Evolutionary conservation across 2,329 filamentous ascomycete genomes (phyloP).

Genomic region (Albifimbria verrucaria): DNA sequence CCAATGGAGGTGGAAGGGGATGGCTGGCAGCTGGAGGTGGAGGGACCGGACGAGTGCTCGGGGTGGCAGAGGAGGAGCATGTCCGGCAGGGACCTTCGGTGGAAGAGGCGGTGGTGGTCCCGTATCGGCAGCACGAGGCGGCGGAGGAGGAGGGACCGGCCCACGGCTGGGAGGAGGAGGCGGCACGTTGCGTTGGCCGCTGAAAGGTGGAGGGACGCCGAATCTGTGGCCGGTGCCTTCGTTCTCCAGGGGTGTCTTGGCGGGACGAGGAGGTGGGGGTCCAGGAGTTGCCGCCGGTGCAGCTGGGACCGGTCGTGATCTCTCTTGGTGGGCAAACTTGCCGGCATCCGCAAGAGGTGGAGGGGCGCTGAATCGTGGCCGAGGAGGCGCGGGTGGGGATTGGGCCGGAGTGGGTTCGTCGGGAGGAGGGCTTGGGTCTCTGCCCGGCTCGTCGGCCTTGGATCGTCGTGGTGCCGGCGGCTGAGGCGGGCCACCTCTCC

Average conservation of each 20-base stretch:
- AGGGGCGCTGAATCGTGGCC: conserved; percentile 75
- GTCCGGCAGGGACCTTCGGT: conserved; percentile 42
- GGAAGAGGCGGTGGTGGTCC: conserved; percentile 39
- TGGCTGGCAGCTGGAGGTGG: conserved; percentile 44
- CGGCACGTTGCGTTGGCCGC: conserved; percentile 54
- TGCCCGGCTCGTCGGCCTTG: conserved; percentile 39
- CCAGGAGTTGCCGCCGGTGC: conserved; percentile 21
- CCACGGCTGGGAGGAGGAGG: conserved; percentile 73
- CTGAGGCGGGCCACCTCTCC: conserved; percentile 27
- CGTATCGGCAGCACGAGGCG: conserved; percentile 38
- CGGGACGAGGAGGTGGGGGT: conserved; percentile 44
- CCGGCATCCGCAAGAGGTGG: conserved; percentile 88
- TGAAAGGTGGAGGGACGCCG: conserved; percentile 76
- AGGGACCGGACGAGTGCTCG: conserved; percentile 49
- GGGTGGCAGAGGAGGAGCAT: conserved; percentile 49
- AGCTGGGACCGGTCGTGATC: conserved; percentile 22
- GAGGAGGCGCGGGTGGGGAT: conserved; percentile 56
- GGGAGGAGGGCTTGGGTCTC: conserved; percentile 53
- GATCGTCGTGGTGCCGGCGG: conserved; percentile 55
- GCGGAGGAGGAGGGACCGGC: conserved; percentile 69
- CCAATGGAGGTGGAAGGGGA: conserved; percentile 25
- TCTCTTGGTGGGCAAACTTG: conserved; percentile 66
- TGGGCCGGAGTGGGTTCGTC: too few species aligned
- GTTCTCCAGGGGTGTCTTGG: conserved; percentile 66
- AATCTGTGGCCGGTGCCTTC: conserved; percentile 57